Evolutionary conservation across 2,329 filamentous ascomycete genomes (phyloP).

Genomic region (Cadophora sp.): DNA sequence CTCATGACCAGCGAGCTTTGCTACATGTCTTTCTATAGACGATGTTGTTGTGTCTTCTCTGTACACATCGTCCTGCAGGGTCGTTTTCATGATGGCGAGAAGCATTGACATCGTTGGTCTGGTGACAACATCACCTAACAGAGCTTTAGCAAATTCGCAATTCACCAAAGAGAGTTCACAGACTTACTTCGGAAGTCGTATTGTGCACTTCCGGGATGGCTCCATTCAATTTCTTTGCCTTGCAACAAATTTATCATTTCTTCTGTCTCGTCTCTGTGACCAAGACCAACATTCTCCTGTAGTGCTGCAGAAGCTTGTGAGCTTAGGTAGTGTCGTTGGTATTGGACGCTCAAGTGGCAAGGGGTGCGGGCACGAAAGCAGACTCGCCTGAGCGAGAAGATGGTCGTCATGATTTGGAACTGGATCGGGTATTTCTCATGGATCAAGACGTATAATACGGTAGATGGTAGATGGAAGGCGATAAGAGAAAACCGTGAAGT

Average conservation of each 20-base stretch:
- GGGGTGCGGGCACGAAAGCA: background rate
- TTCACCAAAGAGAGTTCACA: background rate
- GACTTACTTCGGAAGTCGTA: slow-evolving; percentile 27
- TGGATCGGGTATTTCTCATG: no score
- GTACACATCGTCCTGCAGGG: slow-evolving; percentile 84
- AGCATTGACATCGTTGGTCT: slow-evolving; percentile 84
- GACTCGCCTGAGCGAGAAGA: background rate
- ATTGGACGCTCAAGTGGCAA: no score
- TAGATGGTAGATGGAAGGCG: no score
- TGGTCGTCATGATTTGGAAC: background rate
- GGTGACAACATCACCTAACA: slow-evolving; percentile 66
- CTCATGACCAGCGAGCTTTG: slow-evolving; percentile 76
- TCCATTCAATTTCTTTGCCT: slow-evolving; percentile 15
- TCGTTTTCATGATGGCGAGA: slow-evolving; percentile 73
- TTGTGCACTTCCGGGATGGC: slow-evolving; percentile 12
- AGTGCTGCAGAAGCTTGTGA: background rate
- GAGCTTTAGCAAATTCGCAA: background rate
- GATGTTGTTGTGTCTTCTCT: slow-evolving; percentile 80
- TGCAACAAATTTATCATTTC: background rate
- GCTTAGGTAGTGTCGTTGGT: background rate
- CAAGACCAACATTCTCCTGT: background rate
- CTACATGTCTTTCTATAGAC: slow-evolving; percentile 75
- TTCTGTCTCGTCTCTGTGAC: background rate
- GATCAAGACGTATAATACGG: no score
- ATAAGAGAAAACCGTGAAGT: no score